Evolutionary conservation across 208 protist species (phyloP), one percentile per base, ranked within the genome.

Genomic region (Acanthamoeba royreba): DNA sequence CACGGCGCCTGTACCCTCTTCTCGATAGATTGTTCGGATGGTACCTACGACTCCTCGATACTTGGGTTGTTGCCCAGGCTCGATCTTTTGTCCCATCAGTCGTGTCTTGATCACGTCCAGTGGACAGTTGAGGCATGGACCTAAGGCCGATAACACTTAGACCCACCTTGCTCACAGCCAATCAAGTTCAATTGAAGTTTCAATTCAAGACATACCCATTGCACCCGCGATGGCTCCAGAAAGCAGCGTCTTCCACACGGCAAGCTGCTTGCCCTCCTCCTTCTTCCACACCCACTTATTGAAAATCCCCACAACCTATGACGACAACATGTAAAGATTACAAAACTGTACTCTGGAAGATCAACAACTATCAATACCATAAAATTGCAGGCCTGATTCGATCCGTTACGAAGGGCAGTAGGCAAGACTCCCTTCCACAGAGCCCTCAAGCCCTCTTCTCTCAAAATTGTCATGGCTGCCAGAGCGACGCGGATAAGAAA

Each of bases 321-420:
- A n/a, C 52, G 19, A 58, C 31, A 77, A 43, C 11, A 77, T n/a
- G 25, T 77, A 77, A 69, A 33, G 33, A 38, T 69, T 69, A 31
- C 1, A 0, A 77, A 28, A 77, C 45, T 42, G 17, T 43, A 28
- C 38, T 45, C n/a, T n/a, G n/a, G n/a, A 66, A 77, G 38, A 77
- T 46, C 5, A 77, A 43, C 8, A 77, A 77, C 38, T 43, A 77
- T 7, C 8, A 40, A 33, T 9, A 88, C 79, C 79, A 88, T 88
- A 61, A 88, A 88, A 28, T 88, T 88, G 79, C 79, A 88, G 53
- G 92, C 94, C 81, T 95, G 94, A 79, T 95, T 95, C 45, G 52
- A 74, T 25, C 89, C 94, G 77, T 95, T 92, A 53, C 93, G 93
- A 31, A 93, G 28, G 33, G 94, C 66, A 33, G 94, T 95, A 0